Evolutionary conservation across 306 rosid species (phyloP).

Genomic region (Hylodesmum podocarpum): DNA sequence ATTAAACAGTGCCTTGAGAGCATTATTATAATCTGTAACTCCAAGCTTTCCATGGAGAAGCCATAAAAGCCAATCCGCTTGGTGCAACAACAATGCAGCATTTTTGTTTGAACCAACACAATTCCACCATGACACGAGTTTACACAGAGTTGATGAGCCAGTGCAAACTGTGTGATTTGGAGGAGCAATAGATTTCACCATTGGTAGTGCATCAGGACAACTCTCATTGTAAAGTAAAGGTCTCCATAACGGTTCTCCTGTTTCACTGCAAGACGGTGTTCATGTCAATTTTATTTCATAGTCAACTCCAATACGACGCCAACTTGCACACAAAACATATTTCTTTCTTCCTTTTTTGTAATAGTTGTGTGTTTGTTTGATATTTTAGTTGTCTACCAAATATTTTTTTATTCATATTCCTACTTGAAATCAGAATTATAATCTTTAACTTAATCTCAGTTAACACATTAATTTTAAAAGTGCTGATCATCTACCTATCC

Average conservation of each 20-base stretch:
- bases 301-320: too few relatives aligned
- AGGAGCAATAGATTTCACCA: constrained; percentile 84
- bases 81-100: constrained; percentile 77
- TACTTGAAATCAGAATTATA: constrained; percentile 33
- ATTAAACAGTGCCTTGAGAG: constrained; percentile 59
- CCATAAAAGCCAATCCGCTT: constrained; percentile 96
- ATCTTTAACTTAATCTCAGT: neutral
- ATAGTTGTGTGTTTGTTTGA: too few relatives aligned
- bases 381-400: too few relatives aligned
- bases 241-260: constrained; percentile 73
- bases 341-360: too few relatives aligned
- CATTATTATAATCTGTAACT: constrained; percentile 87
- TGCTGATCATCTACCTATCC: constrained; percentile 53
- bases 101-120: constrained; percentile 39
- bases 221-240: constrained; percentile 85
- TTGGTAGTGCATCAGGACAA: constrained; percentile 74
- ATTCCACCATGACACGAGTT: constrained; percentile 91
- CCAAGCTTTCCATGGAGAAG: constrained; percentile 94
- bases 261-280: constrained; percentile 57
- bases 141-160: constrained; percentile 78
- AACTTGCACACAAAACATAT: too few relatives aligned
- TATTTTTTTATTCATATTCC: constrained; percentile 35
- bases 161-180: constrained; percentile 90
- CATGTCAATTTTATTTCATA: too few relatives aligned
- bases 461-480: constrained; percentile 3